Evolutionary conservation across 805 yeast genomes (phyloP).

Genomic region (Kodamaea kaohsiungensis): DNA sequence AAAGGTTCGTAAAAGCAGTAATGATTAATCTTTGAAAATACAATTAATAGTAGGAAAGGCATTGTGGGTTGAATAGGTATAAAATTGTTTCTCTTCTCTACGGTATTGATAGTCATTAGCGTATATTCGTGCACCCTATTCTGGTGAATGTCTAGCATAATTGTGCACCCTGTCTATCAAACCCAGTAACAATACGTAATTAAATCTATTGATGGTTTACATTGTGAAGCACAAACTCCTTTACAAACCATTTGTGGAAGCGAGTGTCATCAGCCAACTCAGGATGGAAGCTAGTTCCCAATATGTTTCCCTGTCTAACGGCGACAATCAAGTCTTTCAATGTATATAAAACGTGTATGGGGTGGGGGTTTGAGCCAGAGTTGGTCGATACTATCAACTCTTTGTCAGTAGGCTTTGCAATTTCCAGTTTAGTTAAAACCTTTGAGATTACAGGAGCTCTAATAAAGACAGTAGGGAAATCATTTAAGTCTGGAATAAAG

Average conservation of each 20-base stretch:
- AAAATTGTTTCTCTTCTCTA: not conserved
- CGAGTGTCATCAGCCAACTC: slow-evolving; percentile 57
- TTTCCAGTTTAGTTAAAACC: slow-evolving; percentile 10
- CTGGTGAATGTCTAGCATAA: slow-evolving; percentile 1
- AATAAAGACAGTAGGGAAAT: slow-evolving; percentile 59
- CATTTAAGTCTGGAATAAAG: slow-evolving; percentile 42
- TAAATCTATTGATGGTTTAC: not conserved
- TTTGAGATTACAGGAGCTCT: slow-evolving; percentile 71
- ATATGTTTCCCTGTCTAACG: slow-evolving; percentile 62
- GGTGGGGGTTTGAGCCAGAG: not conserved
- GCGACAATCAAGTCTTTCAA: slow-evolving; percentile 60
- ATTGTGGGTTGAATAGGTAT: not conserved
- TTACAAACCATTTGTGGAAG: slow-evolving; percentile 71
- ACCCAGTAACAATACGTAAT: not conserved
- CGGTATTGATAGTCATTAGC: too few species aligned
- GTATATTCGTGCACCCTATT: too few species aligned
- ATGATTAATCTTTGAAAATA: too few species aligned
- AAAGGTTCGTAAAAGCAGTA: not conserved
- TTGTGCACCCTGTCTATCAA: not conserved
- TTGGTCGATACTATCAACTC: slow-evolving; percentile 1
- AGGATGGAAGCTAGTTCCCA: slow-evolving; percentile 83
- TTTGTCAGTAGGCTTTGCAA: not conserved
- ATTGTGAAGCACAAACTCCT: slow-evolving; percentile 47
- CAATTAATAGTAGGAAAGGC: not conserved
- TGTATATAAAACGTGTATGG: slow-evolving; percentile 41